Conservation (phyloP, 345 rosid species). For the Boechera retrofracta region DNA sequence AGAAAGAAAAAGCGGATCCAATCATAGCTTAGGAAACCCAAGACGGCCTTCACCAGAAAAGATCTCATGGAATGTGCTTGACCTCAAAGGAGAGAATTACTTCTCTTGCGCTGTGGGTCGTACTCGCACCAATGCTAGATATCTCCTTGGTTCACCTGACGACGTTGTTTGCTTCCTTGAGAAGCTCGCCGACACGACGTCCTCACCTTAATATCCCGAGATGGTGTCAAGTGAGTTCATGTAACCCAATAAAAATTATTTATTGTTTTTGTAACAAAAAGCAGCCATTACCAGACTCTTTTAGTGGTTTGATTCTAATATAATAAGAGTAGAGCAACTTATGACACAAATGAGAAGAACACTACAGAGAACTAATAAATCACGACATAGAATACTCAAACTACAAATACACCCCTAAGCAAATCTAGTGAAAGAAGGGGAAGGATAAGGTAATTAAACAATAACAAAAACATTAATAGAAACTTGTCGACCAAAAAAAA, state of each 20-base stretch:
- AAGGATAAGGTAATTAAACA: conserved; percentile 16
- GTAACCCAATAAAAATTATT: conserved; percentile 35
- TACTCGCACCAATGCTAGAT: conserved; percentile 81
- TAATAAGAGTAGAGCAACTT: conserved; percentile 41
- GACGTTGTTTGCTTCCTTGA: conserved; percentile 77
- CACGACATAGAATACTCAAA: conserved; percentile 27
- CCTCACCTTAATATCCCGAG: conserved; percentile 20
- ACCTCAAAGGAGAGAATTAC: conserved; percentile 95
- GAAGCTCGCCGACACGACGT: conserved; percentile 57
- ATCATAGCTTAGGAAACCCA: conserved; percentile 53
- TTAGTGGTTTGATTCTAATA: conserved; percentile 39
- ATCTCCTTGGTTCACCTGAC: conserved; percentile 71
- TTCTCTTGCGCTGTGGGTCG: conserved; percentile 97
- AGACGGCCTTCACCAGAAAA: conserved; percentile 73
- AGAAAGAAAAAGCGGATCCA: conserved; percentile 55
- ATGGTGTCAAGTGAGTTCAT: conserved; percentile 22
- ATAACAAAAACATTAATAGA: neutral
- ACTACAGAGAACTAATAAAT: neutral
- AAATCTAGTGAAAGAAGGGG: conserved; percentile 22
- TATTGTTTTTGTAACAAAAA: conserved; percentile 14
- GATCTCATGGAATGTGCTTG: conserved; percentile 94
- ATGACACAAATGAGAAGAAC: neutral
- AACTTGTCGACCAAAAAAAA: neutral
- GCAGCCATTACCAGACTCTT: conserved; percentile 36
- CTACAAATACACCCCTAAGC: conserved; percentile 28